Percentiles rank a stretch among this genome's conserved stretches.
Conservation (phyloP, 2,329 filamentous ascomycete genomes). For the Leptographium wingfieldii region DNA sequence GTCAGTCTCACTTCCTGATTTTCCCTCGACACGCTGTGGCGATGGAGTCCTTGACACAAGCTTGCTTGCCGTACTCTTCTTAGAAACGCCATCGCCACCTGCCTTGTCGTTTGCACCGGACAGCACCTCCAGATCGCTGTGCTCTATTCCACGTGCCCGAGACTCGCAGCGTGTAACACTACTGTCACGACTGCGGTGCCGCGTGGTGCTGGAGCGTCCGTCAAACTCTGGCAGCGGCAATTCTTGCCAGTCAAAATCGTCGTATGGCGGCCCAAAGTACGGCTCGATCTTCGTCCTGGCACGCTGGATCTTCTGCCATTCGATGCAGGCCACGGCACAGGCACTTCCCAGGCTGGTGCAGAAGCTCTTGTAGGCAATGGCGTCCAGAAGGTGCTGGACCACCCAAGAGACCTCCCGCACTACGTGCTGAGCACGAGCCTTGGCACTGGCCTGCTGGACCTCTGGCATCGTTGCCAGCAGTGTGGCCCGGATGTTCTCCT, state of each 20-base stretch:
- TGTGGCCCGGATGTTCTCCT: constrained; percentile 20
- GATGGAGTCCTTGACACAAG: background rate
- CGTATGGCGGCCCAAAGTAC: constrained; percentile 23
- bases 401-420: constrained; percentile 22
- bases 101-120: background rate
- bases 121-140: background rate
- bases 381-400: constrained; percentile 21
- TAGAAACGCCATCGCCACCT: background rate
- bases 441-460: constrained; percentile 16
- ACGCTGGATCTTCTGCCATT: constrained; percentile 21
- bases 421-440: constrained; percentile 18
- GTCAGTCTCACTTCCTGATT: background rate
- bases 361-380: constrained; percentile 20
- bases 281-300: constrained; percentile 23
- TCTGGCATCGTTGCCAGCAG: constrained; percentile 20
- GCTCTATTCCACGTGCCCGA: constrained; percentile 1
- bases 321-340: constrained; percentile 18
- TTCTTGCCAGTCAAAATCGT: constrained; percentile 23
- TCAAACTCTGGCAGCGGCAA: constrained; percentile 20
- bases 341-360: constrained; percentile 16
- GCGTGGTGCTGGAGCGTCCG: background rate
- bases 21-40: background rate
- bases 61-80: background rate
- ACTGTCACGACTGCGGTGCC: background rate
- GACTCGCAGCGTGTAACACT: background rate